Evolutionary conservation across 805 yeast genomes (phyloP).

Genomic region (Ogataea siamensis): DNA sequence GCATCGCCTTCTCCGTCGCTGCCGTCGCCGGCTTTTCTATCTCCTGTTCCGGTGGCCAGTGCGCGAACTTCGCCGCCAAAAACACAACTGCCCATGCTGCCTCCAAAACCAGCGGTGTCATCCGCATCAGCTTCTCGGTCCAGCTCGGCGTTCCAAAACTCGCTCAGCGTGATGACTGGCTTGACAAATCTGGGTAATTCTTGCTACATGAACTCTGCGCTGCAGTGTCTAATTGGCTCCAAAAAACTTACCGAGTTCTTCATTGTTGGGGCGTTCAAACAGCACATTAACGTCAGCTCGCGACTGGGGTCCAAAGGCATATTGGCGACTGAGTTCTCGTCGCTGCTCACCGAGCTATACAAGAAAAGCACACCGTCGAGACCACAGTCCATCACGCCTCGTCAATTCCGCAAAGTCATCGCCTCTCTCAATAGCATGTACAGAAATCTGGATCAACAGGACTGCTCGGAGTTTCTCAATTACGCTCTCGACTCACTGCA

Average conservation of each 20-base stretch:
- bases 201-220: slow-evolving; percentile 86
- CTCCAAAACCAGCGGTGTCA: slow-evolving; percentile 9
- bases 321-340: slow-evolving; percentile 66
- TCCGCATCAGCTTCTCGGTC: slow-evolving; percentile 8
- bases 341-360: slow-evolving; percentile 54
- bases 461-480: slow-evolving; percentile 78
- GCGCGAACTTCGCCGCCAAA: slow-evolving; percentile 11
- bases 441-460: slow-evolving; percentile 73
- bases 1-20: slow-evolving; percentile 15
- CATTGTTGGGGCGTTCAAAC: slow-evolving; percentile 55
- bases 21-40: slow-evolving; percentile 23
- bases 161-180: slow-evolving; percentile 58
- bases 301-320: slow-evolving; percentile 79
- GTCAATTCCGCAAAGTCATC: slow-evolving; percentile 60
- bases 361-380: slow-evolving; percentile 32
- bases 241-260: slow-evolving; percentile 64
- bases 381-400: slow-evolving; percentile 50
- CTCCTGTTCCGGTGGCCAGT: slow-evolving; percentile 17
- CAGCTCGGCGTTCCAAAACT: slow-evolving; percentile 21
- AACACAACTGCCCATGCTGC: slow-evolving; percentile 14
- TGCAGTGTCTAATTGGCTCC: slow-evolving; percentile 84
- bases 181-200: slow-evolving; percentile 82
- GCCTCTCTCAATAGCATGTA: slow-evolving; percentile 69
- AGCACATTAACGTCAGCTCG: slow-evolving; percentile 69
- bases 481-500: slow-evolving; percentile 74